These are phyloP conservation scores for Silene vulgaris DNA, from an alignment of 179 eudicot species.

Conservation along the genomic window DNA sequence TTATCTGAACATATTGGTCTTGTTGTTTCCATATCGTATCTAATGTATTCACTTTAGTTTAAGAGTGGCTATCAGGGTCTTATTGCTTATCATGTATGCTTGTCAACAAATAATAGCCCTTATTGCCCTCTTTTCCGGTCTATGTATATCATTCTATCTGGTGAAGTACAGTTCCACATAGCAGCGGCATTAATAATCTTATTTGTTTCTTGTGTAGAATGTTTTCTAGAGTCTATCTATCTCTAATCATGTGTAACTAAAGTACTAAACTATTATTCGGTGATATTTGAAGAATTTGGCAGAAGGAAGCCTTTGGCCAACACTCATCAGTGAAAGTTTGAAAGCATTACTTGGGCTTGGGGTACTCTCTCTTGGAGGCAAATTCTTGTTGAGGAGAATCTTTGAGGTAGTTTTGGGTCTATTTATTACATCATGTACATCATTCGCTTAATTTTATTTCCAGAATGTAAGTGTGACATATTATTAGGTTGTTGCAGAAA, in stretches of 20 bases:
- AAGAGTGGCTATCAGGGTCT: no score
- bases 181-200: neutral
- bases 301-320: conserved; percentile 82
- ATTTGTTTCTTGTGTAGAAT: neutral
- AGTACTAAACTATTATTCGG: conserved; percentile 9
- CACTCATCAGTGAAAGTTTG: conserved; percentile 76
- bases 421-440: conserved; percentile 7
- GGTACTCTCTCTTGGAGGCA: conserved; percentile 88
- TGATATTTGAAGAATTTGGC: conserved; percentile 57
- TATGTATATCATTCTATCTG: neutral
- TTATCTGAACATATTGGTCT: no score
- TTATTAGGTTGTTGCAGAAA: conserved; percentile 88
- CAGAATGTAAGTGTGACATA: conserved; percentile 27
- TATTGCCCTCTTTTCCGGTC: neutral
- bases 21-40: no score
- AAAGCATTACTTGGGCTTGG: conserved; percentile 85
- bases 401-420: conserved; percentile 61
- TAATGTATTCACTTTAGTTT: no score
- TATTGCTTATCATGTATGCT: no score
- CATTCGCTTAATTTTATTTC: conserved; percentile 16
- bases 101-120: no score
- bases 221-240: neutral
- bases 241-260: neutral
- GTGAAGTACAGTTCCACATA: neutral
- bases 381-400: conserved; percentile 65